A percentile compares a stretch with the other conserved stretches of the same genome.
Evolutionary conservation across 306 rosid species (phyloP).

Genomic region (Gleditsia sinensis): DNA sequence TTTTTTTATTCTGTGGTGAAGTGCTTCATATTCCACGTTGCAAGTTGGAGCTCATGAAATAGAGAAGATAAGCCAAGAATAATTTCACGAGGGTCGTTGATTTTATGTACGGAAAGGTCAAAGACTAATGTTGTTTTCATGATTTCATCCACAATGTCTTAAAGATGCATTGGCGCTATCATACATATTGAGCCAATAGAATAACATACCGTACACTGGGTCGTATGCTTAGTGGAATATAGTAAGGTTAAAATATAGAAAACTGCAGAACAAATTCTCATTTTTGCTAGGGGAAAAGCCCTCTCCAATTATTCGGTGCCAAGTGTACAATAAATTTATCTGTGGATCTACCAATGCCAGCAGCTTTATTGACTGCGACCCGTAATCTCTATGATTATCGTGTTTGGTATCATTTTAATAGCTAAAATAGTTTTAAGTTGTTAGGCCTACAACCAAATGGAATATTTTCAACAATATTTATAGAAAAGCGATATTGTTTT

Average conservation of each 20-base stretch:
- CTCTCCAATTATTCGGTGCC: conserved; percentile 14
- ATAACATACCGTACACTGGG: conserved; percentile 9
- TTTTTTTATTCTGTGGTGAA: not conserved
- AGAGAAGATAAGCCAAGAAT: conserved; percentile 7
- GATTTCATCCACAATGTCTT: conserved; percentile 14
- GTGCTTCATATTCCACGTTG: not conserved
- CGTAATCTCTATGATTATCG: conserved; percentile 10
- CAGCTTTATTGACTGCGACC: conserved; percentile 6
- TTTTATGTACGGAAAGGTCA: conserved; percentile 40
- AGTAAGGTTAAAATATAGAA: not conserved
- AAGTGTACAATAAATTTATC: not conserved
- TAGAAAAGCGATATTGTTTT: conserved; percentile 3
- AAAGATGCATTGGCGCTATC: conserved; percentile 20
- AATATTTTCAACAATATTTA: not conserved
- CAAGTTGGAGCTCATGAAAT: conserved; percentile 27
- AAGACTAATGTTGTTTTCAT: conserved; percentile 39
- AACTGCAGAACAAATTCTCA: not conserved
- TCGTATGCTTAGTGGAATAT: not conserved
- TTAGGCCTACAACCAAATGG: not conserved
- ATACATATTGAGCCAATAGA: conserved; percentile 16
- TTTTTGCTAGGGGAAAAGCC: conserved; percentile 6
- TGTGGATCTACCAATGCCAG: not conserved
- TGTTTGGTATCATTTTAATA: too few species aligned
- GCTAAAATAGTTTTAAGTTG: not conserved
- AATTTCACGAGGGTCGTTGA: conserved; percentile 11